A percentile compares a stretch with the other conserved stretches of the same genome.
phyloP scores from a whole-genome alignment of 164 flowering plant genomes.

The Vitis rupestris region DNA sequence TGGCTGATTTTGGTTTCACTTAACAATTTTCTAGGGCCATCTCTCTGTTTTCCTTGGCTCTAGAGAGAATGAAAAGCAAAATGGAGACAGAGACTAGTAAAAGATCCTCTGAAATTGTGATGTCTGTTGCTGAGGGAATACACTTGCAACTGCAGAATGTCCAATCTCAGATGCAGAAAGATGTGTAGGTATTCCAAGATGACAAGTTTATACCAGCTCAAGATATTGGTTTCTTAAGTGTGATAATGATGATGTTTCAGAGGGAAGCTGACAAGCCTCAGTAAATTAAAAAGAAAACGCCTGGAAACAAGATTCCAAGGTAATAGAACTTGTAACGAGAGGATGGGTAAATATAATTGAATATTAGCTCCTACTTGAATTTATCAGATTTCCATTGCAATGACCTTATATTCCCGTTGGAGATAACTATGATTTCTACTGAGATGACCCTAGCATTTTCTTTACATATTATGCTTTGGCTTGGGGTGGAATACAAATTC shows the following conservation, averaged over 20 bases:
- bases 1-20: constrained; percentile 8
- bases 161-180: constrained; percentile 63
- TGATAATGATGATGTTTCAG: constrained; percentile 42
- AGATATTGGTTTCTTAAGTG: constrained; percentile 8
- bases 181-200: constrained; percentile 51
- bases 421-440: no score
- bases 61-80: constrained; percentile 57
- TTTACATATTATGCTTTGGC: no score
- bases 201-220: constrained; percentile 1
- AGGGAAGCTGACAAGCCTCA: constrained; percentile 50
- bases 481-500: no score
- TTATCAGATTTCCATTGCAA: no score
- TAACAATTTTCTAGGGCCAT: constrained; percentile 48
- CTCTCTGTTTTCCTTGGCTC: constrained; percentile 49
- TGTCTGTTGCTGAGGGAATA: constrained; percentile 51
- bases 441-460: no score
- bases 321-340: constrained; percentile 16
- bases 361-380: not conserved
- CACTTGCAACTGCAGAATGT: constrained; percentile 52
- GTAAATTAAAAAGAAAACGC: constrained; percentile 62
- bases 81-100: constrained; percentile 46
- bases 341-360: not conserved
- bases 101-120: constrained; percentile 68
- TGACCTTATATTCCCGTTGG: no score
- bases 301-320: constrained; percentile 73